These are phyloP conservation scores for Polychaeton citri DNA, from an alignment of 2,329 filamentous ascomycete genomes.

Conservation along the genomic window DNA sequence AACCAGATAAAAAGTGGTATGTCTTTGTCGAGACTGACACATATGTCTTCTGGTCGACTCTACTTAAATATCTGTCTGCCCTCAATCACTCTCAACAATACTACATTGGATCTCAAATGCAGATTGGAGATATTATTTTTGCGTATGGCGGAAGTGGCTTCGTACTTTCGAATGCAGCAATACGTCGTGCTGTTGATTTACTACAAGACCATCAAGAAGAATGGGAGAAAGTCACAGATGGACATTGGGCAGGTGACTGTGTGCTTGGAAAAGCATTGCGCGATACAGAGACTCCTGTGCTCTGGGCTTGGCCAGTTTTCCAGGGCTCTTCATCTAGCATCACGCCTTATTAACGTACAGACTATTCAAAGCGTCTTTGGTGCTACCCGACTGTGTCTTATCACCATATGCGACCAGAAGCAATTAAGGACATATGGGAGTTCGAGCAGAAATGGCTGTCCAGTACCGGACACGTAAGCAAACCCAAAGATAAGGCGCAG, in stretches of 20 bases:
- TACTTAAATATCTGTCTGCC: slow-evolving; percentile 25
- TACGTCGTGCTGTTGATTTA: slow-evolving; percentile 20
- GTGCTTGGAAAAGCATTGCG: slow-evolving; percentile 15
- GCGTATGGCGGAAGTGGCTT: slow-evolving; percentile 30
- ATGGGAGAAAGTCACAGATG: slow-evolving; percentile 12
- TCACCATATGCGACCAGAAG: slow-evolving; percentile 11
- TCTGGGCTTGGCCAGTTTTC: slow-evolving; percentile 14
- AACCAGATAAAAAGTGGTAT: slow-evolving; percentile 42
- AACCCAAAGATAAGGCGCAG: too few relatives aligned
- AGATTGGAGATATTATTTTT: slow-evolving; percentile 22
- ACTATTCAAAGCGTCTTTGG: slow-evolving; percentile 8
- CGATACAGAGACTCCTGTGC: slow-evolving; percentile 10
- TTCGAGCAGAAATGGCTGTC: slow-evolving; percentile 16
- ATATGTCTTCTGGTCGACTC: slow-evolving; percentile 38
- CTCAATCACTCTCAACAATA: slow-evolving; percentile 28
- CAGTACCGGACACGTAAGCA: neutral
- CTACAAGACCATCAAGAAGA: slow-evolving; percentile 26
- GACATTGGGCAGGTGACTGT: slow-evolving; percentile 18
- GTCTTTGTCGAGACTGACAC: slow-evolving; percentile 47
- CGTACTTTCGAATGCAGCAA: slow-evolving; percentile 25
- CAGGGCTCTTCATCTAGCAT: slow-evolving; percentile 16
- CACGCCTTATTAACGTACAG: slow-evolving; percentile 5
- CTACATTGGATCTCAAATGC: slow-evolving; percentile 27
- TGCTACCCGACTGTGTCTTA: slow-evolving; percentile 17
- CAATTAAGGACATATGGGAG: slow-evolving; percentile 13